These are phyloP conservation scores for Amyloporia xantha DNA, from an alignment of 768 basidiomycete species.

Conservation along the genomic window DNA sequence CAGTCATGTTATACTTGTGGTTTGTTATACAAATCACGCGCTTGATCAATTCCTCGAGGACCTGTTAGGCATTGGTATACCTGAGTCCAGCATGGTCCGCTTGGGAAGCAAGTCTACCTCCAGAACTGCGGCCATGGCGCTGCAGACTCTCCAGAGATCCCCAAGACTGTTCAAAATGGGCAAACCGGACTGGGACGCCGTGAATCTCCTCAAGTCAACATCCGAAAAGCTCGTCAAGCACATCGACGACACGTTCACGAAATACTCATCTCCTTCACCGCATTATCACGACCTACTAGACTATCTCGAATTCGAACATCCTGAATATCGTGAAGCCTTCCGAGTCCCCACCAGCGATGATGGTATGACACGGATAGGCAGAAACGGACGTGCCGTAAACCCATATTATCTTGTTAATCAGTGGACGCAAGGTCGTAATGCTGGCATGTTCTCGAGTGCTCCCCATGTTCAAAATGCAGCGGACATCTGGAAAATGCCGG, in stretches of 20 bases:
- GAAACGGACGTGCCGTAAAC: constrained; percentile 29
- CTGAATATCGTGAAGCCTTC: constrained; percentile 41
- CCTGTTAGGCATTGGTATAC: constrained; percentile 55
- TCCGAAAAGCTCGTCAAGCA: constrained; percentile 2
- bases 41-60: constrained; percentile 65
- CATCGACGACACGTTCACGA: constrained; percentile 26
- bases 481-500: constrained; percentile 33
- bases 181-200: constrained; percentile 32
- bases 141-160: constrained; percentile 32
- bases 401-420: constrained; percentile 36
- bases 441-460: constrained; percentile 33
- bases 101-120: constrained; percentile 50
- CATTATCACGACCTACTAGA: constrained; percentile 29
- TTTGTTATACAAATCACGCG: constrained; percentile 72
- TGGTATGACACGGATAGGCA: constrained; percentile 42
- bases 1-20: constrained; percentile 49
- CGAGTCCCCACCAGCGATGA: constrained; percentile 32
- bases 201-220: constrained; percentile 32
- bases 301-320: constrained; percentile 47
- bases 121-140: constrained; percentile 37
- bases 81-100: constrained; percentile 41
- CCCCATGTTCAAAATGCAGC: constrained; percentile 18
- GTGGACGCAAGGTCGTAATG: constrained; percentile 41
- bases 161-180: constrained; percentile 15
- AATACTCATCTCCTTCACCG: constrained; percentile 21